These are phyloP conservation scores for Astrocystis sublimbata DNA, from an alignment of 495 filamentous ascomycete genomes.

Conservation along the genomic window DNA sequence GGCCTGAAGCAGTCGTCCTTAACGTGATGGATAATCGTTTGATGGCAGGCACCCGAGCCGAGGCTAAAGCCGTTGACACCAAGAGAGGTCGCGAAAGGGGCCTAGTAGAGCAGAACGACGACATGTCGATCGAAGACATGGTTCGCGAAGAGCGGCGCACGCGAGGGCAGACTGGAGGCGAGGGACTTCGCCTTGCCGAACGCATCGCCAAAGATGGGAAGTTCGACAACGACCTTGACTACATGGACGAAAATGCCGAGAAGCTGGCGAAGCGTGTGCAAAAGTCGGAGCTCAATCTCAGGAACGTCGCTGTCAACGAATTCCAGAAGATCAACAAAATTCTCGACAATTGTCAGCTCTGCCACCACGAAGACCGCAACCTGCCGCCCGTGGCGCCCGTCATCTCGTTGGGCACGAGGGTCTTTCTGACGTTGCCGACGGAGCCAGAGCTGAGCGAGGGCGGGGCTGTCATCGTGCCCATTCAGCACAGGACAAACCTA, in stretches of 20 bases:
- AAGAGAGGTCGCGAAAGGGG: slow-evolving; percentile 80
- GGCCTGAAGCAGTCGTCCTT: slow-evolving; percentile 71
- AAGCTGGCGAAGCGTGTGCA: slow-evolving; percentile 89
- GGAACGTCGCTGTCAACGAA: slow-evolving; percentile 82
- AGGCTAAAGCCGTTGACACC: slow-evolving; percentile 72
- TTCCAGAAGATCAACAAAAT: slow-evolving; percentile 89
- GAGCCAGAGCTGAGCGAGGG: slow-evolving; percentile 84
- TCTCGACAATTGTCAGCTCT: slow-evolving; percentile 85
- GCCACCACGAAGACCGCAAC: slow-evolving; percentile 85
- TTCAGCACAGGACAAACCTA: slow-evolving; percentile 85
- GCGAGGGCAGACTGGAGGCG: slow-evolving; percentile 74
- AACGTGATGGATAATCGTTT: slow-evolving; percentile 86
- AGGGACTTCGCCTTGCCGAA: slow-evolving; percentile 80
- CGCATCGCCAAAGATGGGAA: slow-evolving; percentile 89
- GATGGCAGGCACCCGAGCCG: slow-evolving; percentile 74
- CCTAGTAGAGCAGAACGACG: slow-evolving; percentile 82
- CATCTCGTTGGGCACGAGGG: slow-evolving; percentile 83
- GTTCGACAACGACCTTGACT: slow-evolving; percentile 92
- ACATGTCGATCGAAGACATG: slow-evolving; percentile 97
- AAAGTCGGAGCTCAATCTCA: slow-evolving; percentile 84
- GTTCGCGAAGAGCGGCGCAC: slow-evolving; percentile 86
- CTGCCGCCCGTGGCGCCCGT: slow-evolving; percentile 85
- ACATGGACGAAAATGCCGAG: slow-evolving; percentile 93
- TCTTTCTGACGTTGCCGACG: slow-evolving; percentile 86
- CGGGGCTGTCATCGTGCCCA: slow-evolving; percentile 84